These are phyloP conservation scores for Suhomyces guaymorum DNA, from an alignment of 1,139 yeast genomes.

Conservation along the genomic window DNA sequence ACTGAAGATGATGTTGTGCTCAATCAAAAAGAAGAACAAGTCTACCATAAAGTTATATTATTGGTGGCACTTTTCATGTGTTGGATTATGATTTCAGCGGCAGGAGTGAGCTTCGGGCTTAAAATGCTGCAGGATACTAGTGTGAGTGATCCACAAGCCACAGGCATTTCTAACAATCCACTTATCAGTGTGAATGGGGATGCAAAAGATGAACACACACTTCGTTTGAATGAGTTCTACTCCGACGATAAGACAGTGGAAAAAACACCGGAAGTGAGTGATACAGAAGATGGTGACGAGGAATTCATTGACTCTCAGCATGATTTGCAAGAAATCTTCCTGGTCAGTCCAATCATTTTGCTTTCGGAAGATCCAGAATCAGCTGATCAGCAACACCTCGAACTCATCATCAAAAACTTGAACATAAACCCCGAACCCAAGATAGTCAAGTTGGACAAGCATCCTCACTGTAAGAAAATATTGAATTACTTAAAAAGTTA, in stretches of 20 bases:
- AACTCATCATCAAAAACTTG: constrained; percentile 22
- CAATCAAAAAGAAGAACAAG: constrained; percentile 1
- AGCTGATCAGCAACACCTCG: constrained; percentile 23
- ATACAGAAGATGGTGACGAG: constrained; percentile 7
- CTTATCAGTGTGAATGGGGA: constrained; percentile 10
- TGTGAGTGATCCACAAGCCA: too few species aligned
- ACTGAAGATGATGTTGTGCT: constrained; percentile 1
- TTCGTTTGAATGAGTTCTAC: constrained; percentile 7
- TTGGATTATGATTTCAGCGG: too few species aligned
- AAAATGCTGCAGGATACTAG: too few species aligned
- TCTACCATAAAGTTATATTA: constrained; percentile 1
- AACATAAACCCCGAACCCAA: constrained; percentile 37
- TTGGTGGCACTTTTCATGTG: too few species aligned
- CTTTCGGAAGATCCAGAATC: constrained; percentile 21
- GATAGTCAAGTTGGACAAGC: constrained; percentile 31
- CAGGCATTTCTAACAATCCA: constrained; percentile 11
- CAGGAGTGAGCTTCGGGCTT: too few species aligned
- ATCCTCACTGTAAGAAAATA: constrained; percentile 31
- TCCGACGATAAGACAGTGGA: constrained; percentile 5
- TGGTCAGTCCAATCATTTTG: constrained; percentile 30
- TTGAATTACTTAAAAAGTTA: constrained; percentile 28
- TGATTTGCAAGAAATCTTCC: constrained; percentile 33
- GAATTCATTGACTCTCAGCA: constrained; percentile 16
- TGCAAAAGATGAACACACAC: constrained; percentile 9
- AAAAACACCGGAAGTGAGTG: too few species aligned